Evolutionary conservation across 2,329 filamentous ascomycete species (phyloP).

Genomic region (Fusarium succisae): DNA sequence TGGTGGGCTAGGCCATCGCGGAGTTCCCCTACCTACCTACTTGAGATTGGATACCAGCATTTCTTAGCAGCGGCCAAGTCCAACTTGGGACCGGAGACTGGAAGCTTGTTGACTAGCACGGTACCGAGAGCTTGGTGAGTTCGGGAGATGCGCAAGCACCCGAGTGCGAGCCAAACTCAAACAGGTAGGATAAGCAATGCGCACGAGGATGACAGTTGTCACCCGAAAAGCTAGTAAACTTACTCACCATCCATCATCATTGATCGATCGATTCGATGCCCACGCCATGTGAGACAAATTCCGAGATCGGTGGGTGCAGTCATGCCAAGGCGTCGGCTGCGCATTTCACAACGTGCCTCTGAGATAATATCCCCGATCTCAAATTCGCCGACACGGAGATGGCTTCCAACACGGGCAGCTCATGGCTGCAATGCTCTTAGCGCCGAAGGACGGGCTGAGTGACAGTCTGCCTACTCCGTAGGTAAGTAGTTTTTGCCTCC

Average conservation of each 20-base stretch:
- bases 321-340: not conserved
- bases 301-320: not conserved
- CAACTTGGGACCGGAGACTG: constrained; percentile 16
- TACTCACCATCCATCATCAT: not conserved
- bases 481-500: not conserved
- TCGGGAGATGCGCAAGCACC: constrained; percentile 37
- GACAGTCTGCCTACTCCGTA: not conserved
- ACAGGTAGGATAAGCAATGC: constrained; percentile 7
- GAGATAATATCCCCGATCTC: not conserved
- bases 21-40: not conserved
- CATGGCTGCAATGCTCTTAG: not conserved
- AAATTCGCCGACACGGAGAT: not conserved
- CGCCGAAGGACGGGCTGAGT: not conserved
- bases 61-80: constrained; percentile 8
- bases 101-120: not conserved
- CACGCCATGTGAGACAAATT: not conserved
- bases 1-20: not conserved
- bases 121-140: constrained; percentile 22
- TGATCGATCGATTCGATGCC: not conserved
- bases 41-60: not conserved
- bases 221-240: constrained; percentile 3
- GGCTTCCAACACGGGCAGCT: not conserved
- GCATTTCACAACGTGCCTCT: not conserved
- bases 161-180: constrained; percentile 14
- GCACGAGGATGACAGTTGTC: constrained; percentile 17